Percentiles rank a stretch among this genome's conserved stretches.
Evolutionary conservation across 306 rosid species (phyloP).

Genomic region (Castanea sativa): DNA sequence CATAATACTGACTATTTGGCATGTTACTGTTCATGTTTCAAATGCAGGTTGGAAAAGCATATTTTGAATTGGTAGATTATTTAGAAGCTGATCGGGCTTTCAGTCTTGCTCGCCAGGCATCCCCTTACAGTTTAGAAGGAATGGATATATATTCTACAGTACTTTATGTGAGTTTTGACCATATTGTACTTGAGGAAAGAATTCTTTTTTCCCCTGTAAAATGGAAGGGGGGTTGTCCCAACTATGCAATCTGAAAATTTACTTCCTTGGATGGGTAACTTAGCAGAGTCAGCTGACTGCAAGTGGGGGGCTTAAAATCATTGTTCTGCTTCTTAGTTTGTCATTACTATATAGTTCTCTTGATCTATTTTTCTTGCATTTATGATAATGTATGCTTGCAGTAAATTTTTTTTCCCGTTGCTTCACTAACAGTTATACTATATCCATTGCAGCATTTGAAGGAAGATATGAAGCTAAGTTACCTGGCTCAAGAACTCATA

Average conservation of each 20-base stretch:
- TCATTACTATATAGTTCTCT: background rate
- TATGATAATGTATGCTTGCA: background rate
- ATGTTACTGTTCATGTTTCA: conserved; percentile 8
- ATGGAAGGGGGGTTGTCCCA: background rate
- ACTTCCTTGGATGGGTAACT: conserved; percentile 4
- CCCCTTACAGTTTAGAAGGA: conserved; percentile 91
- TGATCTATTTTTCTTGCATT: background rate
- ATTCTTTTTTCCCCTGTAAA: background rate
- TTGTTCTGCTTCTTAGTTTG: background rate
- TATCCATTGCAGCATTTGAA: conserved; percentile 80
- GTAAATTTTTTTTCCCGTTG: conserved; percentile 11
- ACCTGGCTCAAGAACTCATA: conserved; percentile 87
- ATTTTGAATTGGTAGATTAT: conserved; percentile 87
- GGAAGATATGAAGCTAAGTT: conserved; percentile 98
- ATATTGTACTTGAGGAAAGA: conserved; percentile 9
- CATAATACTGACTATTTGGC: conserved; percentile 14
- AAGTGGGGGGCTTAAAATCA: background rate
- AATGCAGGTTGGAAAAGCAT: conserved; percentile 89
- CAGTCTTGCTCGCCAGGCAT: conserved; percentile 73
- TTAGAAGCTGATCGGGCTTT: conserved; percentile 89
- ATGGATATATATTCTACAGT: conserved; percentile 97
- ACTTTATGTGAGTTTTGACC: conserved; percentile 74
- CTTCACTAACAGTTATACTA: conserved; percentile 26
- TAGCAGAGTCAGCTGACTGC: background rate
- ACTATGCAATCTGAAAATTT: background rate